phyloP scores from a whole-genome alignment of 371 early-diverging fungal genomes.

The Mucor velutinosus region DNA sequence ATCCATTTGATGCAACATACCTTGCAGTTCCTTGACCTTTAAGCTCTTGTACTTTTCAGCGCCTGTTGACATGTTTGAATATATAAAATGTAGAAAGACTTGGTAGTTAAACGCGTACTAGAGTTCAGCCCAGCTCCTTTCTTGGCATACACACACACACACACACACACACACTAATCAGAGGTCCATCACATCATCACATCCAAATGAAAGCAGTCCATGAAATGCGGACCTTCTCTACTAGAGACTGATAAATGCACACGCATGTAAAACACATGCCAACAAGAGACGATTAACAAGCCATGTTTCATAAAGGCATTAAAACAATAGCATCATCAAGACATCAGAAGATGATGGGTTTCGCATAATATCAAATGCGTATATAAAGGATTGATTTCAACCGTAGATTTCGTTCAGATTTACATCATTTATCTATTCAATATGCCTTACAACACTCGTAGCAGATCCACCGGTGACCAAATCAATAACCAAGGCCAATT shows the following conservation, averaged over 20 bases:
- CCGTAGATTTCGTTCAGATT: neutral
- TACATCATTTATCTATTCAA: neutral
- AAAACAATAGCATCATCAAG: neutral
- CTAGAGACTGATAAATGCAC: neutral
- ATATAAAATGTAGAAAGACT: neutral
- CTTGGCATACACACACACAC: too few species aligned
- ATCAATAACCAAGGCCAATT: neutral
- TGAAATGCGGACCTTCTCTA: neutral
- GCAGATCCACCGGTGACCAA: neutral
- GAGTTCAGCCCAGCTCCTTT: neutral
- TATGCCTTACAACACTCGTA: slow-evolving; percentile 15
- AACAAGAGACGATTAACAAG: neutral
- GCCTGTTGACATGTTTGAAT: slow-evolving; percentile 4
- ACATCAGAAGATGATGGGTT: neutral
- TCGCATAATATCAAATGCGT: neutral
- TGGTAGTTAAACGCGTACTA: slow-evolving; percentile 7
- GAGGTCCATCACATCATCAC: neutral
- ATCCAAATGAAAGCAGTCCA: neutral
- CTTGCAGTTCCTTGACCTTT: slow-evolving; percentile 68
- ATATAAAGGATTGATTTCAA: neutral
- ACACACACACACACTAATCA: neutral
- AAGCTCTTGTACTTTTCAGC: slow-evolving; percentile 53
- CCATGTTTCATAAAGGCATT: neutral
- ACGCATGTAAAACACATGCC: neutral
- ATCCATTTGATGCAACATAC: slow-evolving; percentile 15